These are phyloP conservation scores for Chalciporus piperatoides DNA, from an alignment of 1,284 basidiomycete genomes.

Conservation along the genomic window DNA sequence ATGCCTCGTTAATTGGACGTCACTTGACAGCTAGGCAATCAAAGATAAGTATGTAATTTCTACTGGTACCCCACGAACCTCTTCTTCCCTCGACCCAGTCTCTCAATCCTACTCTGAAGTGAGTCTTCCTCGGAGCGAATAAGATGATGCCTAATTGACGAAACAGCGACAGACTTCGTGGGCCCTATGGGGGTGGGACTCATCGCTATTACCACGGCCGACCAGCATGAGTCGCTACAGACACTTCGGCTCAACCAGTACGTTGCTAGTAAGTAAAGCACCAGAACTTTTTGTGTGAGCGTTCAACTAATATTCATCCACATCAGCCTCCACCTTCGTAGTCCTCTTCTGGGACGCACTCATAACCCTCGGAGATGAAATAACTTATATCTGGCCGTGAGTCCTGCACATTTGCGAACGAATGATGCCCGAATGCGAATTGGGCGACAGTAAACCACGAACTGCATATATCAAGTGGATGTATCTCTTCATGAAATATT, in stretches of 20 bases:
- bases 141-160: neutral
- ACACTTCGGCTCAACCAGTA: neutral
- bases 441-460: neutral
- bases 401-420: neutral
- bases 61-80: too few species aligned
- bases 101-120: too few species aligned
- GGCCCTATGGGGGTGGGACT: neutral
- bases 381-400: neutral
- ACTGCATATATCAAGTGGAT: conserved; percentile 21
- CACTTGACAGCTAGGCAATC: too few species aligned
- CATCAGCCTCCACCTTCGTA: neutral
- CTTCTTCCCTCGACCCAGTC: too few species aligned
- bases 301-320: neutral
- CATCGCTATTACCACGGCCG: neutral
- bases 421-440: neutral
- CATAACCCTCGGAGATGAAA: neutral
- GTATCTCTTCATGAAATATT: conserved; percentile 21
- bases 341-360: neutral
- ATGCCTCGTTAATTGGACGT: too few species aligned
- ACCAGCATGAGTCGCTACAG: neutral
- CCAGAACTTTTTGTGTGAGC: neutral
- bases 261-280: neutral
- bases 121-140: too few species aligned
- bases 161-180: neutral
- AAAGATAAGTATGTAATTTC: too few species aligned